phyloP scores from a whole-genome alignment of 208 protist genomes.

The Vickermania ingenoplastis region DNA sequence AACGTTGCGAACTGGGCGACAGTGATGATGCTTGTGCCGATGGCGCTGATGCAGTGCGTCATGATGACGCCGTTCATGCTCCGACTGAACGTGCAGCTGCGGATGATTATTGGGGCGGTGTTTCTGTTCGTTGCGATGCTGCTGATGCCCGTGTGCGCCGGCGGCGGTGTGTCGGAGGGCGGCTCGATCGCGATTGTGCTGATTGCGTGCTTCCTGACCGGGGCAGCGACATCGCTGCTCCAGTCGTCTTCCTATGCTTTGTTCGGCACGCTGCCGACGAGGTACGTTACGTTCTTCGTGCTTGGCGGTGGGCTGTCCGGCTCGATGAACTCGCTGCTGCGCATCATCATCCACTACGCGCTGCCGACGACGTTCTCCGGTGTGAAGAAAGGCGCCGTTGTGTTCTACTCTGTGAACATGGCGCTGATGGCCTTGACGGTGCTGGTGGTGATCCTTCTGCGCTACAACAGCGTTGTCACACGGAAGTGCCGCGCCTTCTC shows the following conservation, averaged over 20 bases:
- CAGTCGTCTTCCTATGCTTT: slow-evolving; percentile 23
- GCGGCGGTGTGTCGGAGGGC: slow-evolving; percentile 20
- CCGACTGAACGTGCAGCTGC: slow-evolving; percentile 18
- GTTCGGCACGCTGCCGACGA: slow-evolving; percentile 22
- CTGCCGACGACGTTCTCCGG: slow-evolving; percentile 24
- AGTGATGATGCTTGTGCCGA: slow-evolving; percentile 30
- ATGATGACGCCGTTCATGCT: slow-evolving; percentile 28
- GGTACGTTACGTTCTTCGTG: slow-evolving; percentile 26
- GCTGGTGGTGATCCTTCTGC: slow-evolving; percentile 14
- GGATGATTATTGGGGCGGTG: slow-evolving; percentile 20
- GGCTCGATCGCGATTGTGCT: slow-evolving; percentile 21
- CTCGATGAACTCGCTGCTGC: slow-evolving; percentile 27
- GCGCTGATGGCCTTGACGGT: slow-evolving; percentile 25
- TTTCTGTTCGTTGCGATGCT: slow-evolving; percentile 20
- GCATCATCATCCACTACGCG: slow-evolving; percentile 25
- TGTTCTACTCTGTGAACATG: slow-evolving; percentile 33
- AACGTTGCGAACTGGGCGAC: slow-evolving; percentile 31
- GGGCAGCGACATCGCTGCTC: slow-evolving; percentile 16
- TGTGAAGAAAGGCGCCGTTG: slow-evolving; percentile 29
- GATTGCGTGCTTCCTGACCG: slow-evolving; percentile 17
- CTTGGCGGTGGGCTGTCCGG: slow-evolving; percentile 32
- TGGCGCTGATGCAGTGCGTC: slow-evolving; percentile 23
- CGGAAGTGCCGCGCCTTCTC: slow-evolving; percentile 16
- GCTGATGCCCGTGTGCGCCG: slow-evolving; percentile 19
- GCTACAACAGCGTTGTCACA: slow-evolving; percentile 17